Evolutionary conservation across 2,329 filamentous ascomycete genomes (phyloP).

Genomic region (Elsinoe necatrix): DNA sequence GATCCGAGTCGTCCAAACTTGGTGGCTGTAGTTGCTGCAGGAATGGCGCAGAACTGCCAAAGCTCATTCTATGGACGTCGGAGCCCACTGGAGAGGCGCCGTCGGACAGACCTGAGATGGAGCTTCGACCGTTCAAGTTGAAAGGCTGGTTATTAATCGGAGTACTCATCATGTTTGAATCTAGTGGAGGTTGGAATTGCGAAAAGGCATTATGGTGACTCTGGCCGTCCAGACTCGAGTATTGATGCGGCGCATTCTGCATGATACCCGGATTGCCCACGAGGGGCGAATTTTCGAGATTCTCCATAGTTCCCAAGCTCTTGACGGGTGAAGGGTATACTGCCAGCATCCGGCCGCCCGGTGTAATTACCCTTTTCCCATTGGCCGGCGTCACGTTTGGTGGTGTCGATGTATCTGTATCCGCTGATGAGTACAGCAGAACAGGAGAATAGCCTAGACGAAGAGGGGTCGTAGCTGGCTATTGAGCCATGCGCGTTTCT

Average conservation of each 20-base stretch:
- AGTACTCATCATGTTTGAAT: constrained; percentile 2
- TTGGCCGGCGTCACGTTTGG: not conserved
- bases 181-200: not conserved
- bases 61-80: constrained; percentile 25
- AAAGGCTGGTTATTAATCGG: constrained; percentile 5
- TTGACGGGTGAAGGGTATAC: not conserved
- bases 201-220: not conserved
- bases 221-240: constrained; percentile 1
- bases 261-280: not conserved
- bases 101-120: constrained; percentile 20
- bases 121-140: not conserved
- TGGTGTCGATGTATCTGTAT: not conserved
- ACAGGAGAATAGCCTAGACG: not conserved
- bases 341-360: constrained; percentile 6
- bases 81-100: constrained; percentile 29
- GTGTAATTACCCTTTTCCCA: constrained; percentile 8
- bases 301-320: constrained; percentile 4
- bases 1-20: constrained; percentile 26
- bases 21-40: constrained; percentile 20
- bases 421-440: not conserved
- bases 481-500: not conserved
- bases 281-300: not conserved
- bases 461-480: not conserved
- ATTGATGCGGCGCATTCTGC: constrained; percentile 5
- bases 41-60: constrained; percentile 25